Base-by-base conservation (phyloP, 805 yeast genomes). In the Limtongia smithiae region DNA sequence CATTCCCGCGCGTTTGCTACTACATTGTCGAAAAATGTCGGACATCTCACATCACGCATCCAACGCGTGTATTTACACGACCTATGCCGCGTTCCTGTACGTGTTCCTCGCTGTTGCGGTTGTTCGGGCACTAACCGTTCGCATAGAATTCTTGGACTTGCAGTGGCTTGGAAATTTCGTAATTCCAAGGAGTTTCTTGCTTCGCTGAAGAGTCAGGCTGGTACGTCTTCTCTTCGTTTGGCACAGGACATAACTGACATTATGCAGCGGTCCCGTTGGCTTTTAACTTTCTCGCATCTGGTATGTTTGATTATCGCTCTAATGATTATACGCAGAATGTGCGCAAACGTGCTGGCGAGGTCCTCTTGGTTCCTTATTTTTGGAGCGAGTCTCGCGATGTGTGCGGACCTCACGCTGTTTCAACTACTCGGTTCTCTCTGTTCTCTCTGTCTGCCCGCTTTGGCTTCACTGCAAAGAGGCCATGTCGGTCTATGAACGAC, bases 231-330 rank as follows among this genome's bases (percentile, higher is more conserved):
- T 22, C 21, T 39, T 28, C 14, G 20, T 11, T 6, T 25, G 22
- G 12, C 4, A 24, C 15, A 14, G 33, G 15, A 27, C 30, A 11
- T 17, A 18, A 22, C 43, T 41, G 14, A 43, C 43, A 11, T 33
- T 8, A 1, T 9, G 25, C 38, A 57, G 69, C 70, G 30, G 35
- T 87, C 14, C 95, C 96, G 0, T 71, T 90, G 59, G 85, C 96
- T 1, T 72, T 90, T 52, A 90, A 90, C 66, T 90, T 90, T 65
- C 80, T 90, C 46, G 97, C 97, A 43, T 82, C 94, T 58, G 95
- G 95, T 78, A 73, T 71, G 85, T 82, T 64, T 15, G n/a, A n/a
- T n/a, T n/a, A n/a, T n/a, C n/a, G n/a, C n/a, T n/a, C n/a, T 31
- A 14, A 3, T 11, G 17, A 18, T 18, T 44, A 22, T 24, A 25